phyloP scores from a whole-genome alignment of 1,139 yeast genomes.

The Pichia sp. region DNA sequence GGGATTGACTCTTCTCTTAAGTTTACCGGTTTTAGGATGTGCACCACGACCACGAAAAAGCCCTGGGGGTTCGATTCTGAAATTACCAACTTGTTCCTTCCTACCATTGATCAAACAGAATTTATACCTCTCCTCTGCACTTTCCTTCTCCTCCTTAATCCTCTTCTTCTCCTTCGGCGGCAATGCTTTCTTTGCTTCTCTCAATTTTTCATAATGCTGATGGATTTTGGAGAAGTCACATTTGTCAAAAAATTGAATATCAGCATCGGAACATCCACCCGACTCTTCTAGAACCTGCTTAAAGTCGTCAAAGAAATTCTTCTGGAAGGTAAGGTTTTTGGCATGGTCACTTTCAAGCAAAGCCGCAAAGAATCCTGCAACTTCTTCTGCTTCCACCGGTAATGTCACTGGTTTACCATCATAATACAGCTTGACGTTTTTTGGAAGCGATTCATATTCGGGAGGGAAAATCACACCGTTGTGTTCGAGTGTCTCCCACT shows the following conservation, averaged over 20 bases:
- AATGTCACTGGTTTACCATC: conserved; percentile 67
- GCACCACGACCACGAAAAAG: conserved; percentile 95
- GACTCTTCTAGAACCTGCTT: conserved; percentile 55
- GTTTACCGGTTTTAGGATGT: conserved; percentile 91
- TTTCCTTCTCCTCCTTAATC: conserved; percentile 65
- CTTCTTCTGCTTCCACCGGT: conserved; percentile 86
- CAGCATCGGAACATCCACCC: conserved; percentile 52
- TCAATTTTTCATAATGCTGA: conserved; percentile 60
- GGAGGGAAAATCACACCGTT: conserved; percentile 94
- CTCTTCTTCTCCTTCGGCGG: conserved; percentile 67
- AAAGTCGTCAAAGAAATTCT: conserved; percentile 82
- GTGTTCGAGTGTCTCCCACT: conserved; percentile 84
- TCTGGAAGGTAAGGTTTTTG: conserved; percentile 74
- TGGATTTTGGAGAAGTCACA: conserved; percentile 77
- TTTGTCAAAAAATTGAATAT: conserved; percentile 53
- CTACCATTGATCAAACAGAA: conserved; percentile 80
- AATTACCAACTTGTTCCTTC: conserved; percentile 88
- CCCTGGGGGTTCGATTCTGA: conserved; percentile 94
- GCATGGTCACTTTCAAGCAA: conserved; percentile 87
- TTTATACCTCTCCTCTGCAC: conserved; percentile 72
- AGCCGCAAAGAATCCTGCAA: conserved; percentile 92
- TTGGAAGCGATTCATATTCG: conserved; percentile 78
- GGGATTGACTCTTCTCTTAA: conserved; percentile 76
- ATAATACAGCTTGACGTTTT: conserved; percentile 68
- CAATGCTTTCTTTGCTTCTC: conserved; percentile 65